Base-by-base conservation (phyloP, 371 early-diverging fungal genomes). In the Mortierella sp. region DNA sequence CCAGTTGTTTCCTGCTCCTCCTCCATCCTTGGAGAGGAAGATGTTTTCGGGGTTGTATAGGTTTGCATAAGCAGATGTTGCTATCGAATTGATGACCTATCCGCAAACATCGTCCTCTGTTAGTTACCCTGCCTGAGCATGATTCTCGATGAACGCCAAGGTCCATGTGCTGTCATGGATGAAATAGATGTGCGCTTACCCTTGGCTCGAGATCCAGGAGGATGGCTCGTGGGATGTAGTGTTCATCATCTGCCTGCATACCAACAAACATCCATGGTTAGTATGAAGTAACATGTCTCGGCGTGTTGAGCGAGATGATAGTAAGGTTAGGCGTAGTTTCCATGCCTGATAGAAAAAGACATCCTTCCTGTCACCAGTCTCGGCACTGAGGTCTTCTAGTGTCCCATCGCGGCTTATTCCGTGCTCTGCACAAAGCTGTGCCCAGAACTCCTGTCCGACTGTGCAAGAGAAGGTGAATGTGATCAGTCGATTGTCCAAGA, bases 301-400 rank as follows among this genome's bases (percentile, higher is more conserved):
- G n/a, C n/a, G n/a, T 19, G 8, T 39, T 39, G 14, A 39, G 8
- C 14, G 39, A 8, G 14, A 39, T 39, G 14, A 39, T 39, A 39
- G 14, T 39, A 39, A 14, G 39, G 10, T 10, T 10, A 45, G 46
- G 12, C 19, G 6, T 12, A 45, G 46, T 19, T 7, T n/a, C 7
- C 16, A n/a, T 78, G 93, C 95, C 81, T 99, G 98, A 81, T 99
- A 99, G 78, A 99, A 99, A 72, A 99, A 99, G 27, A 97, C 96
- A 76, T 99, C 99, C 82, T 99, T 99, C 68, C 99, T 82, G 81
- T 97, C 98, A 5, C 91, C 94, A 19, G 89, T 91, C 56, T 92
- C 93, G 3, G 93, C 92, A 3, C 96, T 96, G 82, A 89, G 94
- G 54, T 92, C 90, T 74, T 95, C 92, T 39, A 95, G 80, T 10